Evolutionary conservation across 305 asterid genomes (phyloP).

Genomic region (Andrographis paniculata): DNA sequence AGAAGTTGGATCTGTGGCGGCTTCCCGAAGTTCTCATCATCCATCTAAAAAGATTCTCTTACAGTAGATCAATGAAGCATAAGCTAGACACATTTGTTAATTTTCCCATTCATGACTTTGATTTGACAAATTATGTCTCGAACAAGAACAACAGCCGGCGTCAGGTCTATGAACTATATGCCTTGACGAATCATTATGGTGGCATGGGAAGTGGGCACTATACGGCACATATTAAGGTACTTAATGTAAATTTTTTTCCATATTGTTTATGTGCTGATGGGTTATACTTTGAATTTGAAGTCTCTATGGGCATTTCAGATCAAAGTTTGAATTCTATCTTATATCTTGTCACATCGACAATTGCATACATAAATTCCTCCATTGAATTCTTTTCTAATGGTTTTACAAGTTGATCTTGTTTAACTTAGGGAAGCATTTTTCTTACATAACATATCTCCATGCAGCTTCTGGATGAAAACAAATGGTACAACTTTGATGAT

Average conservation of each 20-base stretch:
- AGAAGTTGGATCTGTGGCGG: constrained; percentile 98
- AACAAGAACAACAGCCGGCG: constrained; percentile 74
- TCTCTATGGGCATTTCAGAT: too few relatives aligned
- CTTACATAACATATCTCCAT: constrained; percentile 6
- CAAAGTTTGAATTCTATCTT: too few relatives aligned
- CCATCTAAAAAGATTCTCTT: constrained; percentile 94
- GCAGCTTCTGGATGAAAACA: constrained; percentile 92
- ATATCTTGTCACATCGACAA: too few relatives aligned
- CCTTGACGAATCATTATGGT: constrained; percentile 92
- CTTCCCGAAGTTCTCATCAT: constrained; percentile 96
- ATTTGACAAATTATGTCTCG: constrained; percentile 81
- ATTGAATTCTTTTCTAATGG: too few relatives aligned
- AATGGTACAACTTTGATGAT: constrained; percentile 96
- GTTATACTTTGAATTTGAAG: too few relatives aligned
- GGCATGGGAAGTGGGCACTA: constrained; percentile 99
- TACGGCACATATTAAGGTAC: constrained; percentile 89
- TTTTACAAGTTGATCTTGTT: background rate
- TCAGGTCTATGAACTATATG: constrained; percentile 92
- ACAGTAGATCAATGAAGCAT: constrained; percentile 96
- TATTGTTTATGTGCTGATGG: too few relatives aligned
- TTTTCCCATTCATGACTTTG: constrained; percentile 90
- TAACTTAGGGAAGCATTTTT: background rate
- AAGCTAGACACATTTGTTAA: constrained; percentile 94
- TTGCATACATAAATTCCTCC: too few relatives aligned
- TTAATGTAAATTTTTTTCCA: too few relatives aligned